These are phyloP conservation scores for Cyberlindnera galapagoensis DNA, from an alignment of 805 yeast genomes.

Conservation along the genomic window DNA sequence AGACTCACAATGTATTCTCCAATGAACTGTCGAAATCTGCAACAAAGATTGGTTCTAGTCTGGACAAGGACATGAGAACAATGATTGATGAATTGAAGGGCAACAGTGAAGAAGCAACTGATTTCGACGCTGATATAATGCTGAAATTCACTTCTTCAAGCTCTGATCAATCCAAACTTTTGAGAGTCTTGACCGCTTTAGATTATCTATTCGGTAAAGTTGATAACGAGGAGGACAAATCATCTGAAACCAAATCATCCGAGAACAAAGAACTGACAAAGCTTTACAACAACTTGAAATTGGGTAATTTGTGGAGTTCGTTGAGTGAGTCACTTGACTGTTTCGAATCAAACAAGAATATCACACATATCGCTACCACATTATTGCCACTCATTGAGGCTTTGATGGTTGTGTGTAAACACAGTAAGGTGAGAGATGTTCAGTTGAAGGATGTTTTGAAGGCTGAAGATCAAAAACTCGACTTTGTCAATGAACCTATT, in stretches of 20 bases:
- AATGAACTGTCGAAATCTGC: conserved; percentile 62
- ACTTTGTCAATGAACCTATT: conserved; percentile 67
- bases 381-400: conserved; percentile 85
- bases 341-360: conserved; percentile 50
- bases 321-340: conserved; percentile 64
- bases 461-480: conserved; percentile 57
- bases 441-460: conserved; percentile 48
- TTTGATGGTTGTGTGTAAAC: conserved; percentile 93
- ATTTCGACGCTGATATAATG: conserved; percentile 48
- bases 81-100: conserved; percentile 6
- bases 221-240: conserved; percentile 19
- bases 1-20: conserved; percentile 61
- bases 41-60: conserved; percentile 43
- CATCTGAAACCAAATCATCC: conserved; percentile 14
- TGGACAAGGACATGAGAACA: conserved; percentile 48
- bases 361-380: conserved; percentile 68
- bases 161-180: conserved; percentile 83
- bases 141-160: conserved; percentile 69
- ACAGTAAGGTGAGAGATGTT: conserved; percentile 55
- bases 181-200: conserved; percentile 79
- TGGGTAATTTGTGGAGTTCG: conserved; percentile 82
- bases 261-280: conserved; percentile 40
- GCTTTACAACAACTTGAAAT: conserved; percentile 59
- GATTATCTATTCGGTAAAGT: conserved; percentile 60
- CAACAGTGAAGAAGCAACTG: conserved; percentile 29